A percentile compares a stretch with the other conserved stretches of the same genome.
Conservation (phyloP, 208 protist species). For the Borovskyia barvae region DNA sequence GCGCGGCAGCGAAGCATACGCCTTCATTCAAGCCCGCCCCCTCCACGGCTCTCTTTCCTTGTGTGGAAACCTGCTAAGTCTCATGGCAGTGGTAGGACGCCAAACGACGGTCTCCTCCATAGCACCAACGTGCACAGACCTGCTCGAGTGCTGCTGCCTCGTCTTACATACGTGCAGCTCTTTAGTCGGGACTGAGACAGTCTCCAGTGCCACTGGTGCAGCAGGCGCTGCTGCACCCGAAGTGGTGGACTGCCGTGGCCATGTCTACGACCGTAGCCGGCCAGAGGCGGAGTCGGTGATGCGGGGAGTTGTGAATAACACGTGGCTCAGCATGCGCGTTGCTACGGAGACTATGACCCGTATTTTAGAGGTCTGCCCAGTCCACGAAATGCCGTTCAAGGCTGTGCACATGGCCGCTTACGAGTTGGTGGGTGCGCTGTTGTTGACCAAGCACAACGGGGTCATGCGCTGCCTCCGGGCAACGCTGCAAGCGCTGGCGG, state of each 20-base stretch:
- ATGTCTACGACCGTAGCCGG: conserved; percentile 64
- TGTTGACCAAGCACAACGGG: conserved; percentile 90
- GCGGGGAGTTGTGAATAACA: conserved; percentile 89
- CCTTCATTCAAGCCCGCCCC: conserved; percentile 56
- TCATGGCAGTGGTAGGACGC: conserved; percentile 7
- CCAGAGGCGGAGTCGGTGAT: conserved; percentile 49
- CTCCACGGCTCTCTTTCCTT: conserved; percentile 74
- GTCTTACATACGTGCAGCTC: conserved; percentile 43
- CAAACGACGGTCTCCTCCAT: not conserved
- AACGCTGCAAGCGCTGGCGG: conserved; percentile 49
- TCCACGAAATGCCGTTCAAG: conserved; percentile 39
- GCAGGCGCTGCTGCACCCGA: conserved; percentile 13
- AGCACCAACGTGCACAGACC: conserved; percentile 23
- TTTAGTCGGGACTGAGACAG: conserved; percentile 34
- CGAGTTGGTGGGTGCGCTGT: conserved; percentile 66
- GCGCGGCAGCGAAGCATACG: conserved; percentile 32
- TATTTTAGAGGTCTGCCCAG: conserved; percentile 31
- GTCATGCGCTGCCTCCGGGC: conserved; percentile 82
- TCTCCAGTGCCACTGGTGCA: conserved; percentile 4
- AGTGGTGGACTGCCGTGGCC: conserved; percentile 86
- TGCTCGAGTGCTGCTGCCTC: conserved; percentile 49
- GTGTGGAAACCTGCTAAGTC: conserved; percentile 45
- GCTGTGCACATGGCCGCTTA: conserved; percentile 44
- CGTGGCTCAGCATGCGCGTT: conserved; percentile 83
- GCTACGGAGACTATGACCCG: conserved; percentile 40